A percentile compares a stretch with the other conserved stretches of the same genome.
These are phyloP conservation scores for Cryptococcus sp. DNA, from an alignment of 1,284 basidiomycete species.

Conservation along the genomic window DNA sequence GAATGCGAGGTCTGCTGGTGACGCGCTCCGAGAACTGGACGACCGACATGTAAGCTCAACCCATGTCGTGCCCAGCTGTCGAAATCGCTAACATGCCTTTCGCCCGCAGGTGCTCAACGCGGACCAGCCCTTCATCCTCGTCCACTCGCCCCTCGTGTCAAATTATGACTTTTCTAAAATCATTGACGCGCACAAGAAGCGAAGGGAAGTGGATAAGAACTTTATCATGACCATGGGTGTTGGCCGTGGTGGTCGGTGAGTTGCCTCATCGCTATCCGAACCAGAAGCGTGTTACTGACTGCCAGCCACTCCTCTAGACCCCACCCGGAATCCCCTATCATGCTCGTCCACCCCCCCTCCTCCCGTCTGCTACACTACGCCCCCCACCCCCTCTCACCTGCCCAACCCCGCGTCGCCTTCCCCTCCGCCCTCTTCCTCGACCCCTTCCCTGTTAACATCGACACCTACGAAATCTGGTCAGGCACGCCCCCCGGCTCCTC, in stretches of 20 bases:
- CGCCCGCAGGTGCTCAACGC: slow-evolving; percentile 71
- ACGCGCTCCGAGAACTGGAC: slow-evolving; percentile 95
- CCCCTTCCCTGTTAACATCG: slow-evolving; percentile 52
- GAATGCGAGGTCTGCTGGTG: slow-evolving; percentile 85
- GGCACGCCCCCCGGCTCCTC: slow-evolving; percentile 41
- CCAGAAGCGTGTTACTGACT: not conserved
- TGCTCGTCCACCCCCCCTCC: slow-evolving; percentile 49
- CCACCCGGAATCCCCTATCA: slow-evolving; percentile 49
- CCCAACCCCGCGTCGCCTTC: slow-evolving; percentile 41
- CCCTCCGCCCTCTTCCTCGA: slow-evolving; percentile 51
- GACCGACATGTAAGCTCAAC: slow-evolving; percentile 56
- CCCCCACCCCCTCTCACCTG: slow-evolving; percentile 44
- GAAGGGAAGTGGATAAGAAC: slow-evolving; percentile 81
- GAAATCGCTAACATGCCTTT: not conserved
- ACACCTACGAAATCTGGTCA: slow-evolving; percentile 85
- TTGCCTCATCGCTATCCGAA: not conserved
- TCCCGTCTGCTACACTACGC: slow-evolving; percentile 45
- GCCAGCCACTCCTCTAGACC: slow-evolving; percentile 17
- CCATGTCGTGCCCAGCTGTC: not conserved
- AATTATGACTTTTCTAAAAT: slow-evolving; percentile 87
- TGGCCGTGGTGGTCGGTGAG: slow-evolving; percentile 44
- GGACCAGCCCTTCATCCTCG: slow-evolving; percentile 77
- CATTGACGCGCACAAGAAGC: slow-evolving; percentile 81
- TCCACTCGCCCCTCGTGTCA: slow-evolving; percentile 90
- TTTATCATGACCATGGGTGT: slow-evolving; percentile 95